A percentile compares a stretch with the other conserved stretches of the same genome.
Evolutionary conservation across 805 yeast species (phyloP).

Genomic region (Huiozyma sinensis): DNA sequence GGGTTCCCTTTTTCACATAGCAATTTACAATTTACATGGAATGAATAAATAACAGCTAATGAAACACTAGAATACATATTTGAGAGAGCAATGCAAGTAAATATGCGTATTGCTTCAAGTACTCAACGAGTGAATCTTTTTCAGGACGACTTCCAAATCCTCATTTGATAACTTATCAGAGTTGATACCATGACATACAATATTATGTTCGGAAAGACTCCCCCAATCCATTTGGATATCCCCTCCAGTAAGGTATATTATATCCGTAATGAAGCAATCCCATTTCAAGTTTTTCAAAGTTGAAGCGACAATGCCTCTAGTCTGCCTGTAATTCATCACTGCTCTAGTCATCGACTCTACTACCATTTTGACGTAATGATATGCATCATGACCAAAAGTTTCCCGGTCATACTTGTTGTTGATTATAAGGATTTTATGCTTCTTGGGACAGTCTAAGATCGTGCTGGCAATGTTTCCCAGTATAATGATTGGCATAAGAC

Average conservation of each 20-base stretch:
- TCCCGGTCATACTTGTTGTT: constrained; percentile 77
- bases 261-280: constrained; percentile 49
- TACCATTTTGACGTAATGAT: constrained; percentile 46
- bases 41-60: no score
- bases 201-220: constrained; percentile 32
- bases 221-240: constrained; percentile 41
- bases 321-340: constrained; percentile 12
- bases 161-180: constrained; percentile 19
- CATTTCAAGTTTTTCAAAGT: constrained; percentile 21
- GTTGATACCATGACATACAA: constrained; percentile 33
- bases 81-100: not conserved
- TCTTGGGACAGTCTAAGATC: constrained; percentile 27
- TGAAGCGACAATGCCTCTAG: constrained; percentile 9
- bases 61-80: no score
- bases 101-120: not conserved
- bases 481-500: constrained; percentile 68
- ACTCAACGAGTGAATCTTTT: constrained; percentile 1
- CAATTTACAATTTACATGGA: no score
- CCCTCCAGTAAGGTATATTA: constrained; percentile 43
- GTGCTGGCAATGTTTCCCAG: constrained; percentile 65
- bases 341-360: constrained; percentile 26
- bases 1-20: no score
- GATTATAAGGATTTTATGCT: constrained; percentile 47
- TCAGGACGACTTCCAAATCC: constrained; percentile 7
- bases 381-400: constrained; percentile 55